A percentile compares a stretch with the other conserved stretches of the same genome.
Conservation (phyloP, 106 monocot genomes). For the Alisma plantagoaquatica region DNA sequence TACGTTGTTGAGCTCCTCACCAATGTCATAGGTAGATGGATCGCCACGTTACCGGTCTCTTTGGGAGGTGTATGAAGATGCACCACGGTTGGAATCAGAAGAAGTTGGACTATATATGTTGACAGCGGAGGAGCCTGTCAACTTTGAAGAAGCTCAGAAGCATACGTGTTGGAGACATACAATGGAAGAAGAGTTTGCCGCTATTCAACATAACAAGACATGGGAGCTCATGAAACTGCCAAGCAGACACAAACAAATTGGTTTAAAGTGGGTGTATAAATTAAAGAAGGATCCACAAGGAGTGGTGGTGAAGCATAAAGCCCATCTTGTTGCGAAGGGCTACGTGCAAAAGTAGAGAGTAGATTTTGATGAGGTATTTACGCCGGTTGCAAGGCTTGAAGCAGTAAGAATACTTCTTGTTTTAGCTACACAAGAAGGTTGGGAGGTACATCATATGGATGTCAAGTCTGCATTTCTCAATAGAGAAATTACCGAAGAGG, state of each 20-base stretch:
- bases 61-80: no score
- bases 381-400: conserved; percentile 3
- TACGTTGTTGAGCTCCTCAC: no score
- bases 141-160: no score
- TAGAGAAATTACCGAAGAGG: no score
- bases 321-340: conserved; percentile 2
- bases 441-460: background rate
- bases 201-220: background rate
- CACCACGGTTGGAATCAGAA: no score
- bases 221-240: background rate
- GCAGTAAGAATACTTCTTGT: background rate
- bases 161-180: no score
- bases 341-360: background rate
- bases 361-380: conserved; percentile 1
- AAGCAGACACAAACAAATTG: background rate
- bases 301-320: conserved; percentile 2
- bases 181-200: background rate
- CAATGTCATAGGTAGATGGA: no score
- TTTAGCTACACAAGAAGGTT: background rate
- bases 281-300: conserved; percentile 2
- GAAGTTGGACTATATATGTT: no score
- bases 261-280: conserved; percentile 8
- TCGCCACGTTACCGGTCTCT: no score
- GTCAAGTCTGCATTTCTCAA: conserved; percentile 4
- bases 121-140: no score